These are phyloP conservation scores for Lunasporangiospora selenospora DNA, from an alignment of 192 early-diverging fungal genomes.

Conservation along the genomic window DNA sequence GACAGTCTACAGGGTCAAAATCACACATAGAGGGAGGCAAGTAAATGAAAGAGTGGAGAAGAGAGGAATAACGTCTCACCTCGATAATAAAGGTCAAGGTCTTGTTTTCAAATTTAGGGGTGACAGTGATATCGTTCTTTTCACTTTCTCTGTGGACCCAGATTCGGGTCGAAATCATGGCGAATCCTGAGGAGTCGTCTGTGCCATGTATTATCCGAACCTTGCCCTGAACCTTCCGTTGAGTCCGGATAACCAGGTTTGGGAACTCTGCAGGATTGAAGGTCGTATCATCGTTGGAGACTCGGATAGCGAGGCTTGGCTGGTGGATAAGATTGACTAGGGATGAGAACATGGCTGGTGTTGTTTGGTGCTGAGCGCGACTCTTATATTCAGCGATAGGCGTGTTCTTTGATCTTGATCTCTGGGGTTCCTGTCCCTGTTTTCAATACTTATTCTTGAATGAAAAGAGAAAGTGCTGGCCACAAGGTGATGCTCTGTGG, in stretches of 20 bases:
- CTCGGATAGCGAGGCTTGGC: slow-evolving; percentile 32
- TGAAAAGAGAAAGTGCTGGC: too few relatives aligned
- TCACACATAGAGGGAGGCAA: neutral
- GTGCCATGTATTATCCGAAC: slow-evolving; percentile 28
- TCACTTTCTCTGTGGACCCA: slow-evolving; percentile 44
- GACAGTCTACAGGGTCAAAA: too few relatives aligned
- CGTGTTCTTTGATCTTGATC: too few relatives aligned
- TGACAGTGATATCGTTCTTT: slow-evolving; percentile 30
- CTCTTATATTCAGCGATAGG: too few relatives aligned
- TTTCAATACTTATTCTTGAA: too few relatives aligned
- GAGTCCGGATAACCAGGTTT: slow-evolving; percentile 14
- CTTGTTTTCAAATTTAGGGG: slow-evolving; percentile 14
- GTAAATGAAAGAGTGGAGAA: neutral
- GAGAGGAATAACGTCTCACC: slow-evolving; percentile 19
- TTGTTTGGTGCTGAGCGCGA: neutral
- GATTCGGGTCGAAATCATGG: slow-evolving; percentile 27
- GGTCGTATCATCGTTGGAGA: slow-evolving; percentile 31
- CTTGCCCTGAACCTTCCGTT: slow-evolving; percentile 38
- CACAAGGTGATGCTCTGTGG: too few relatives aligned
- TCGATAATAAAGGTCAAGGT: slow-evolving; percentile 23
- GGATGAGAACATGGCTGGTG: slow-evolving; percentile 31
- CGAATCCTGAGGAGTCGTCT: slow-evolving; percentile 18
- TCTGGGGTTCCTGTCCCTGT: too few relatives aligned
- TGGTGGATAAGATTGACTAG: slow-evolving; percentile 38
- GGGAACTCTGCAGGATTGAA: slow-evolving; percentile 37